These are phyloP conservation scores for Fragilaria crotonensis DNA, from an alignment of 108 stramenopile genomes.

Conservation along the genomic window DNA sequence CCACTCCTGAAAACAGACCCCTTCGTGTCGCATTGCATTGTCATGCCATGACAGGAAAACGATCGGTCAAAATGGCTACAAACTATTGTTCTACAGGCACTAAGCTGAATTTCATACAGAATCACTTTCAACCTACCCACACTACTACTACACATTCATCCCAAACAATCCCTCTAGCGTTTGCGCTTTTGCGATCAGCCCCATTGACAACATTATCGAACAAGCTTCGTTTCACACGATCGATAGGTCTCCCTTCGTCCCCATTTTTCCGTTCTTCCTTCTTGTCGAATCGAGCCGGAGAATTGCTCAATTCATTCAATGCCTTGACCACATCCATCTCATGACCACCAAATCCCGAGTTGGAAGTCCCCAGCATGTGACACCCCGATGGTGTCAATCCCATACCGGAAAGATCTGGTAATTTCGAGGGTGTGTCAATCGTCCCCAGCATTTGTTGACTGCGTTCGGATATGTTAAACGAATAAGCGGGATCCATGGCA, in stretches of 20 bases:
- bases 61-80: too few relatives aligned
- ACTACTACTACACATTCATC: too few relatives aligned
- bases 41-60: too few relatives aligned
- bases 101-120: too few relatives aligned
- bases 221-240: neutral
- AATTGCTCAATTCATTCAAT: conserved; percentile 36
- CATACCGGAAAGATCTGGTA: neutral
- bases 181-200: too few relatives aligned
- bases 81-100: too few relatives aligned
- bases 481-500: neutral
- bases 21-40: too few relatives aligned
- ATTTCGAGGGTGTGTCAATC: conserved; percentile 2
- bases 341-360: conserved; percentile 8
- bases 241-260: neutral
- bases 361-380: neutral
- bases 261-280: neutral
- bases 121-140: too few relatives aligned
- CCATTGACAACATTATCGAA: neutral
- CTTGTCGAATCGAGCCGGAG: conserved; percentile 15
- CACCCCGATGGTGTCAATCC: neutral
- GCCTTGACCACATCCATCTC: conserved; percentile 44
- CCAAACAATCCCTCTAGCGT: too few relatives aligned
- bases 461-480: conserved; percentile 3
- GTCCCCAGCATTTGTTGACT: conserved; percentile 1
- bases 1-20: too few relatives aligned